Conservation (phyloP, 2,329 filamentous ascomycete genomes). For the Ophiostoma sp. region DNA sequence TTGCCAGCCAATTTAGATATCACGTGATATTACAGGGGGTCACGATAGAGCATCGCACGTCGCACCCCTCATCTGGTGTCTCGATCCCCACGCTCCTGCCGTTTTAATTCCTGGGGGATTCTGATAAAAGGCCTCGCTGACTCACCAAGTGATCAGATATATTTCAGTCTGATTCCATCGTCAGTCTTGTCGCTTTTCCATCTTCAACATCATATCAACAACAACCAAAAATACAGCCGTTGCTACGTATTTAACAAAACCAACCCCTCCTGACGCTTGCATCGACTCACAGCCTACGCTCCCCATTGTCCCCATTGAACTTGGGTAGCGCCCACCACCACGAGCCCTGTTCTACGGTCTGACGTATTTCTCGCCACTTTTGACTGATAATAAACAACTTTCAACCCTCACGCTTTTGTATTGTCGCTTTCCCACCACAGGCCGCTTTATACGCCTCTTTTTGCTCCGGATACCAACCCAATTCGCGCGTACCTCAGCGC, state of each 20-base stretch:
- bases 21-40: slow-evolving; percentile 3
- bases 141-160: neutral
- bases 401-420: neutral
- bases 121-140: neutral
- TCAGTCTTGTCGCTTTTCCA: neutral
- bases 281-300: slow-evolving; percentile 5
- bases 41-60: neutral
- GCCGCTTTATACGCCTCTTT: neutral
- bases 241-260: neutral
- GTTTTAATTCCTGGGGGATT: neutral
- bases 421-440: neutral
- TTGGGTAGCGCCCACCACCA: slow-evolving; percentile 5
- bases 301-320: slow-evolving; percentile 14
- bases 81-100: neutral
- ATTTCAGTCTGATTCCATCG: neutral
- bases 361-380: neutral
- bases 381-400: neutral
- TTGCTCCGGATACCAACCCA: neutral
- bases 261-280: slow-evolving; percentile 10
- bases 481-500: neutral
- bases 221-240: neutral
- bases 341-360: neutral
- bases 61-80: neutral
- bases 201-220: neutral
- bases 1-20: neutral